Evolutionary conservation across 257 asterid species (phyloP).

Genomic region (Scutellaria barbata): DNA sequence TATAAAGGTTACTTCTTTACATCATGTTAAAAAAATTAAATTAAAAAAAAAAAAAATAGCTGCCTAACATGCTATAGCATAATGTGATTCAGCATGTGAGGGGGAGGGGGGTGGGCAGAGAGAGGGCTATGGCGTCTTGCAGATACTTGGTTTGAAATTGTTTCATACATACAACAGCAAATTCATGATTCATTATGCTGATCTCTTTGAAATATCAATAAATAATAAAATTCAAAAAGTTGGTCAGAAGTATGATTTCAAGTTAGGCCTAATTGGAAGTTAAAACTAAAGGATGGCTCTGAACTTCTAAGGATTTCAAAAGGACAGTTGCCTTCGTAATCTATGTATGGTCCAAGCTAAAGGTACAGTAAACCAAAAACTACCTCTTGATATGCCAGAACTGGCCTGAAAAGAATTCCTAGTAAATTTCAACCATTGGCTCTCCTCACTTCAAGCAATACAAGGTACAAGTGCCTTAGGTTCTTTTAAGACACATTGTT

Average conservation of each 20-base stretch:
- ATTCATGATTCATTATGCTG: background rate
- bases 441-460: conserved; percentile 10
- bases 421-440: conserved; percentile 12
- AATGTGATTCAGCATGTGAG: background rate
- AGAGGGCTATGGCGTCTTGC: too few species aligned
- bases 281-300: conserved; percentile 11
- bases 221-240: background rate
- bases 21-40: background rate
- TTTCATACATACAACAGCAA: background rate
- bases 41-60: background rate
- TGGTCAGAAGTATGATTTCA: conserved; percentile 2
- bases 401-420: conserved; percentile 1
- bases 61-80: background rate
- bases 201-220: conserved; percentile 9
- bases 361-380: background rate
- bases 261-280: background rate
- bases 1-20: background rate
- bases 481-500: background rate
- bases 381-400: conserved; percentile 3
- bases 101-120: background rate
- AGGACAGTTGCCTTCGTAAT: background rate
- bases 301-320: background rate
- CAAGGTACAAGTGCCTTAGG: background rate
- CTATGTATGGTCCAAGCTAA: background rate
- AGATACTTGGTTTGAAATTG: background rate